Base-by-base conservation (phyloP, 2,329 filamentous ascomycete species). In the Arthroderma sp. region DNA sequence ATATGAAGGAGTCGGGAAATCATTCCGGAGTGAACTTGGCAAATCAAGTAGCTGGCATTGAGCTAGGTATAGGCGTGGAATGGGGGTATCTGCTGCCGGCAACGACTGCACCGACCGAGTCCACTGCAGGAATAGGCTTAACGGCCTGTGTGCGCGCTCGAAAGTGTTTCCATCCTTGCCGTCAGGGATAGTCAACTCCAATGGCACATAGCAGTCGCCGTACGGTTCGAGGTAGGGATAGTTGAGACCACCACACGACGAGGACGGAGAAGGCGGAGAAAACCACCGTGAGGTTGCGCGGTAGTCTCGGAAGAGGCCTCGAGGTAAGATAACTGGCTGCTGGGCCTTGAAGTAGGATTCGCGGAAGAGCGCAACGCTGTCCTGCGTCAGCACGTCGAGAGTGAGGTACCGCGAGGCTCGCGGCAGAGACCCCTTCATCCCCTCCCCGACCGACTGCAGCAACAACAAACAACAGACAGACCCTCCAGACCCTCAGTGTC, bases 1-100 rank as follows among this genome's bases (percentile, higher is more conserved):
- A 2, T 91, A 65, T 0, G 76, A 68, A 0, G 90, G 91, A 0
- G 79, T 79, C 0, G 85, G 84, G 0, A 95, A 69, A 64, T 94
- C 88, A 2, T 76, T 67, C 57, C 76, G 79, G 0, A 95, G 71
- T 1, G 71, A 61, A 0, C 63, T 55, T 0, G 91, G 90, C 0
- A 97, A 79, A 57, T 86, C 80, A 2, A 76, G 66, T 1, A 96
- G 77, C 33, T 85, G 77, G 13, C 84, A 86, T 72, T 97, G 93
- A 0, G 91, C 91, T 56, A 97, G 84, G 69, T 97, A 97, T 2
- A 96, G 75, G n/a, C 70, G 70, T 33, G 28, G 17, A 4, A n/a
- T n/a, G 4, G 15, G 35, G 13, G 59, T 53, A 61, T 62, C 56
- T 65, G 64, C 19, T 63, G 63, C 56, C 59, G 59, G 51, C 55